Base-by-base conservation (phyloP, 192 early-diverging fungal genomes). In the Entophlyctis luteolus region DNA sequence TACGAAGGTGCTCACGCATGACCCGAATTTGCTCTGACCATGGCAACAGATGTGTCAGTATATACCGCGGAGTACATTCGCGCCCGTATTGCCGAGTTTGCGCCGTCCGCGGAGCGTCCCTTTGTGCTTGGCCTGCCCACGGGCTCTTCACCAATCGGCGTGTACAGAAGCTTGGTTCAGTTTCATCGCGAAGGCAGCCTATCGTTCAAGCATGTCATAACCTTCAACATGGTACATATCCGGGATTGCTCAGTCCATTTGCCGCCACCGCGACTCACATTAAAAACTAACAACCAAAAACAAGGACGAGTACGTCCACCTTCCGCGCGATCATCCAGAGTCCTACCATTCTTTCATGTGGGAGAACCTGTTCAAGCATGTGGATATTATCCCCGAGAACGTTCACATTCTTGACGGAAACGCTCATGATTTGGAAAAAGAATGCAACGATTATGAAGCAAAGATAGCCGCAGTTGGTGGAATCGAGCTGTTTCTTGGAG, bases 321-420 rank as follows among this genome's bases (percentile, higher is more conserved):
- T 93, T 47, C 89, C 90, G 32, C 84, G 85, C 68, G 86, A 91
- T 52, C 91, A 93, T 70, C 89, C 90, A 16, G 90, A 93, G 78
- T 89, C 87, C 48, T 93, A 93, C 77, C 91, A 91, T 78, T 85
- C 89, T 29, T 93, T 93, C 72, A 93, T 93, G 91, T 93, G 90
- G 90, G 87, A 87, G 71, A 84, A 92, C 65, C 79, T 93, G 37
- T 92, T 93, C 83, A 89, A 91, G 78, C 89, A 92, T 71, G 84
- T 93, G 55, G 87, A 93, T 60, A 92, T 92, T 65, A 72, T 79
- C 36, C 84, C 88, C 22, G 39, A 90, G 73, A 91, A 92, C 75
- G 92, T 90, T 37, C 85, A 93, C 76, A 89, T 93, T 60, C 82
- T 93, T 32, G 81, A 93, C 62, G 92, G 92, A 42, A 93, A 93